A percentile compares a stretch with the other conserved stretches of the same genome.
phyloP scores from a whole-genome alignment of 805 yeast species.

The Barnettozyma pratensis region DNA sequence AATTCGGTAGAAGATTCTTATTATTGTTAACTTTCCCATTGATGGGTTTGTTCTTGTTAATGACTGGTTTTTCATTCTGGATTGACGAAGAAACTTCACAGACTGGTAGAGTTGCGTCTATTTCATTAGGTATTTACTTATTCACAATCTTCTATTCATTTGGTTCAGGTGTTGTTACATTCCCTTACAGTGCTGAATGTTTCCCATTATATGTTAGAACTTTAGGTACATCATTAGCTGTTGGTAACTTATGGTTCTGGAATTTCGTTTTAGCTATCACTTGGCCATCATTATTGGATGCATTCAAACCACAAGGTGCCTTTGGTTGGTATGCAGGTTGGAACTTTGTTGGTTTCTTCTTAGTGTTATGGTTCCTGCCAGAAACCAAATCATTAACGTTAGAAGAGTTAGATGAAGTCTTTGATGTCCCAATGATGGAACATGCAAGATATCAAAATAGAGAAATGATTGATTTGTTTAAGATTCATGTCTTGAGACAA shows the following conservation, averaged over 20 bases:
- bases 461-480: slow-evolving; percentile 38
- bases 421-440: slow-evolving; percentile 49
- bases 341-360: slow-evolving; percentile 65
- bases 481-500: slow-evolving; percentile 41
- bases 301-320: slow-evolving; percentile 77
- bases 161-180: slow-evolving; percentile 89
- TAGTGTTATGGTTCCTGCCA: slow-evolving; percentile 67
- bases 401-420: slow-evolving; percentile 70
- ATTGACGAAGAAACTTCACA: slow-evolving; percentile 39
- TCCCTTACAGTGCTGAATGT: slow-evolving; percentile 83
- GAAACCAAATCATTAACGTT: slow-evolving; percentile 63
- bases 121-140: slow-evolving; percentile 68
- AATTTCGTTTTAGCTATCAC: slow-evolving; percentile 67
- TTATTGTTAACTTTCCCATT: slow-evolving; percentile 57
- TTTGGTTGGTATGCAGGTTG: slow-evolving; percentile 87
- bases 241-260: slow-evolving; percentile 72
- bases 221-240: slow-evolving; percentile 74
- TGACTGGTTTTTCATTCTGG: slow-evolving; percentile 71
- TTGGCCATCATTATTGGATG: slow-evolving; percentile 67
- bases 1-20: slow-evolving; percentile 65
- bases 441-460: slow-evolving; percentile 48
- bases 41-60: slow-evolving; percentile 53
- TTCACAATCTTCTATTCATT: slow-evolving; percentile 72
- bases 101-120: slow-evolving; percentile 58
- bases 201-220: slow-evolving; percentile 77